Evolutionary conservation across 768 basidiomycete genomes (phyloP).

Genomic region (Boletus fagicola): DNA sequence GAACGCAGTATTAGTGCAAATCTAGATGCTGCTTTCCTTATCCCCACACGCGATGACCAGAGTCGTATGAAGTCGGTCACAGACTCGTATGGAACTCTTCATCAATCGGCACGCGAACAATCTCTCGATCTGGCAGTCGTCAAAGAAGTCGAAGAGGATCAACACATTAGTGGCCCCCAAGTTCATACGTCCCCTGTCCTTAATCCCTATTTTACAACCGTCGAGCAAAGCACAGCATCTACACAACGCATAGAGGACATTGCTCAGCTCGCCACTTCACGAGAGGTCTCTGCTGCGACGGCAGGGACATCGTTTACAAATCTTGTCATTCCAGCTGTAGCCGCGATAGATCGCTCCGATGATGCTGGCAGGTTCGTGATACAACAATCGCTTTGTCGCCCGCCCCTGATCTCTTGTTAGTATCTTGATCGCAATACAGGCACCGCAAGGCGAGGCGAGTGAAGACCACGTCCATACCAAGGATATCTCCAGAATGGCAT

Average conservation of each 20-base stretch:
- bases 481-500: background rate
- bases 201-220: background rate
- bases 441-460: background rate
- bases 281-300: background rate
- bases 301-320: background rate
- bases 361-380: slow-evolving; percentile 6
- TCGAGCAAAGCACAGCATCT: background rate
- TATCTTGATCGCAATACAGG: background rate
- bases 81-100: background rate
- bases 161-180: background rate
- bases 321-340: background rate
- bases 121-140: background rate
- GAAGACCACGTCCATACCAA: background rate
- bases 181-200: background rate
- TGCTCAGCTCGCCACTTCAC: background rate
- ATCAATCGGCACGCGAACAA: background rate
- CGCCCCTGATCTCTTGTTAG: background rate
- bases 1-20: background rate
- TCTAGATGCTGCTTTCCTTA: background rate
- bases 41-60: background rate
- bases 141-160: background rate
- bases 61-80: background rate
- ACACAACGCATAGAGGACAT: background rate
- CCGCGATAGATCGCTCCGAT: background rate
- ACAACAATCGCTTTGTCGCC: background rate